Evolutionary conservation across 805 yeast genomes (phyloP), one percentile per base, ranked within the genome.

Genomic region (Cyberlindnera americana): DNA sequence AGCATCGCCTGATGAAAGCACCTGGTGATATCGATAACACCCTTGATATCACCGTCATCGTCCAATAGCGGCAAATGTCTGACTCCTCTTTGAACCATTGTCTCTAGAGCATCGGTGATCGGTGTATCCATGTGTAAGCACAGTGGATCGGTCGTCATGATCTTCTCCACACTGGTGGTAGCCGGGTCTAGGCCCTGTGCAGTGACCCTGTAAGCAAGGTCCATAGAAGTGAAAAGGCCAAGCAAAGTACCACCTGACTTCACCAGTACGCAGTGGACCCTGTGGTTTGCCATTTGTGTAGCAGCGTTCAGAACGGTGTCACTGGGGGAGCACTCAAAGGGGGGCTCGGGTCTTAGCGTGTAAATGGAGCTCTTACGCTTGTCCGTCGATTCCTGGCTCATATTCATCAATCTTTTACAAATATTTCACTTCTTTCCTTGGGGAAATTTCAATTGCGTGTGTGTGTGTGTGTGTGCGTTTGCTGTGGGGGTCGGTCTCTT

Each of bases 1-100:
- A 63, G 50, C 68, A 70, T 65, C 0, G 72, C 74, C 45, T 70
- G 72, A 39, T 69, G 67, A 48, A 69, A 70, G 34, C 75, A 70
- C 36, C 68, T 61, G 4, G 74, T 70, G 24, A 70, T 69, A 49
- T 70, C 72, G 19, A 70, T 50, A 11, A 70, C 62, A 2, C 73
- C 74, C n/a, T 61, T 63, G 23, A 69, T 70, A 3, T 50, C 43
- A 3, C 62, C 64, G 10, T 32, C 35, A n/a, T 57, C 60, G 42
- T 69, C 69, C 4, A 62, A 39, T 4, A 70, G 53, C 1, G 75
- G 75, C 37, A 70, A 52, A 47, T 70, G 75, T 41, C 75, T 60
- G 19, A 70, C 66, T 26, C 62, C 63, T 33, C 56, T 60, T 11
- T 57, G 51, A 5, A 67, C 73, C 75, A 70, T 70, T 9, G 61